phyloP scores from a whole-genome alignment of 306 rosid genomes.

The Abrus pulchellus region DNA sequence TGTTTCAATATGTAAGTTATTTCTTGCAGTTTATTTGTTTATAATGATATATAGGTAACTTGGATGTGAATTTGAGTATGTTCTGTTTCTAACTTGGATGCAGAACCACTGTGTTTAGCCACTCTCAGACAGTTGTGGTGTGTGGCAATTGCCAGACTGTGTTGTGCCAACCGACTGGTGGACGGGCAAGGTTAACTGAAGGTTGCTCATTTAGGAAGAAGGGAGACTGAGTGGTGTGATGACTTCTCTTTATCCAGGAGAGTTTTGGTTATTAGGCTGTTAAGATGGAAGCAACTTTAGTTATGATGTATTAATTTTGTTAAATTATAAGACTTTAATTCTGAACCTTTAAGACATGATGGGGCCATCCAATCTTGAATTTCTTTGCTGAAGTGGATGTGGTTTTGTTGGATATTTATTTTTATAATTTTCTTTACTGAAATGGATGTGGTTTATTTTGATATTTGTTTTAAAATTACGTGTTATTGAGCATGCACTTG shows the following conservation, averaged over 20 bases:
- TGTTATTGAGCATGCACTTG: not conserved
- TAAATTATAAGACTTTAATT: slow-evolving; percentile 24
- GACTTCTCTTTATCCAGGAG: no score
- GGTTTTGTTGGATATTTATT: no score
- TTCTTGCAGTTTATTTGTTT: not conserved
- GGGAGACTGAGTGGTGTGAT: no score
- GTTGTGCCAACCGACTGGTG: slow-evolving; percentile 66
- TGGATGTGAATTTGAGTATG: not conserved
- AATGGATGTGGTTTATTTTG: not conserved
- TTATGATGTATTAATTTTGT: slow-evolving; percentile 39
- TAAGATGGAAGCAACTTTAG: slow-evolving; percentile 21
- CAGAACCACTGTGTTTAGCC: slow-evolving; percentile 43
- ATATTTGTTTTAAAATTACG: not conserved
- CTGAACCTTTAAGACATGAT: not conserved
- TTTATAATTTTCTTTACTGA: not conserved
- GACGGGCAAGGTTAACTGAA: slow-evolving; percentile 57
- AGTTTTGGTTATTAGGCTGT: no score
- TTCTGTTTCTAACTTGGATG: slow-evolving; percentile 8
- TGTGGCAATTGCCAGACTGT: slow-evolving; percentile 66
- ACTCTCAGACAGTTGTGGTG: not conserved
- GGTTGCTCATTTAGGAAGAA: slow-evolving; percentile 11
- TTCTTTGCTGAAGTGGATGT: not conserved
- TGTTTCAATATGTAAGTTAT: slow-evolving; percentile 45
- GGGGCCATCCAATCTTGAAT: not conserved
- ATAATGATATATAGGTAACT: not conserved